Evolutionary conservation across 768 basidiomycete genomes (phyloP), one percentile per base, ranked within the genome.

Genomic region (Lactarius tabidus): DNA sequence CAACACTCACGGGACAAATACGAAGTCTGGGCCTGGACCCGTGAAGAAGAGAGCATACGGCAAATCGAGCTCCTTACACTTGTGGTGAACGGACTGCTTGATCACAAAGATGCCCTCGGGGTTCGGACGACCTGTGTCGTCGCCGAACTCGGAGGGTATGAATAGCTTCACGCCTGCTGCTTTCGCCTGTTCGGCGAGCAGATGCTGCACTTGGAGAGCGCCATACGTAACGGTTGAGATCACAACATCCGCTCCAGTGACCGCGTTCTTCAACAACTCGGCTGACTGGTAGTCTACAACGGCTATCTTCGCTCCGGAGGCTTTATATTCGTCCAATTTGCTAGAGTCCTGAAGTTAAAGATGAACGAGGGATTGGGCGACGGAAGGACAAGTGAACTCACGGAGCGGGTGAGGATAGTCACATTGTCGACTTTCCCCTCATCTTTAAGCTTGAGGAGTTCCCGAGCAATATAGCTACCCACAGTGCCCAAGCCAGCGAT

Each of bases 131-230:
- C 62, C 59, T 23, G 67, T 68, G 17, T 18, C 9, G 59, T 59
- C 26, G 35, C 75, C 29, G 66, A 63, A 77, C 56, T 76, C 75
- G 36, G 74, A 75, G 2, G 75, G 76, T 29, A 77, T 65, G 39
- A 71, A 75, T 39, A 75, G 55, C 43, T 75, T 69, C 23, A 73
- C 74, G n/a, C 67, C 69, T 3, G 71, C 73, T 0, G 67, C 65
- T 64, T 74, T 77, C 3, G 74, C 71, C 8, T 74, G 74, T 6
- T 75, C 74, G 1, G 71, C 68, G 28, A 72, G 71, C n/a, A 60
- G 28, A 31, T 59, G 63, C 62, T 78, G 73, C 5, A 63, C 63
- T 3, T 62, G 67, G 58, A 70, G 61, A n/a, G 65, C 69, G 8
- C 0, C 0, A 15, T n/a, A 9, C 15, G 28, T 43, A n/a, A 68